Percentiles rank a stretch among this genome's conserved stretches.
Conservation (phyloP, 768 basidiomycete species). For the Mycena vulgaris region DNA sequence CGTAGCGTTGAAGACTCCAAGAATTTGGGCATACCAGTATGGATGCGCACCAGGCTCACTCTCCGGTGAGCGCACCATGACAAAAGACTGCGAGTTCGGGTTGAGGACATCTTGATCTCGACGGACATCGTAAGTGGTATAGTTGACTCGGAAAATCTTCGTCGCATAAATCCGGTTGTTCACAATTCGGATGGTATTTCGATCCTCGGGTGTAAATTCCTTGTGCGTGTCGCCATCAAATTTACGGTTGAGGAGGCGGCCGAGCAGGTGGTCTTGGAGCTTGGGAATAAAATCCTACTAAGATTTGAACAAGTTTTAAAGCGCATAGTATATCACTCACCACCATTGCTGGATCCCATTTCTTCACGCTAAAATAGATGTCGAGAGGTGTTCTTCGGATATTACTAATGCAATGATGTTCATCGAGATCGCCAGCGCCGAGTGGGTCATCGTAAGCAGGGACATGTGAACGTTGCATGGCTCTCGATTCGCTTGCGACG, state of each 20-base stretch:
- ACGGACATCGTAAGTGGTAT: constrained; percentile 55
- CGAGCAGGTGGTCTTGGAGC: constrained; percentile 53
- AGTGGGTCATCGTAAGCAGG: constrained; percentile 13
- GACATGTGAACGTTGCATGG: not conserved
- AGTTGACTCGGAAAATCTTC: constrained; percentile 49
- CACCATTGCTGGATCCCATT: not conserved
- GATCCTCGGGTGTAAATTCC: constrained; percentile 40
- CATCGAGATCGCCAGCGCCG: not conserved
- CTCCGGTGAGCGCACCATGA: constrained; percentile 42
- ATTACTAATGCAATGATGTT: constrained; percentile 41
- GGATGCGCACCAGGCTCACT: constrained; percentile 35
- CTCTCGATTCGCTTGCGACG: constrained; percentile 12
- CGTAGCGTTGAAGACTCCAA: constrained; percentile 44
- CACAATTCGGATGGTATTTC: constrained; percentile 37
- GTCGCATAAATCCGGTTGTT: constrained; percentile 47
- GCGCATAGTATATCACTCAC: not conserved
- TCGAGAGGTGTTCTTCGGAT: constrained; percentile 39
- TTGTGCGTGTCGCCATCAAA: constrained; percentile 51
- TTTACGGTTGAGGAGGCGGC: constrained; percentile 41
- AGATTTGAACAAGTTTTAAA: not conserved
- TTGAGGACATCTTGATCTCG: constrained; percentile 52
- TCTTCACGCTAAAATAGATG: not conserved
- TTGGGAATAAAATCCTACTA: constrained; percentile 51
- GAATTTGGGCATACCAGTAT: constrained; percentile 43
- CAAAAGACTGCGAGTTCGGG: constrained; percentile 40